A percentile compares a stretch with the other conserved stretches of the same genome.
phyloP scores from a whole-genome alignment of 2,329 filamentous ascomycete species.

The Fulvia fulva region DNA sequence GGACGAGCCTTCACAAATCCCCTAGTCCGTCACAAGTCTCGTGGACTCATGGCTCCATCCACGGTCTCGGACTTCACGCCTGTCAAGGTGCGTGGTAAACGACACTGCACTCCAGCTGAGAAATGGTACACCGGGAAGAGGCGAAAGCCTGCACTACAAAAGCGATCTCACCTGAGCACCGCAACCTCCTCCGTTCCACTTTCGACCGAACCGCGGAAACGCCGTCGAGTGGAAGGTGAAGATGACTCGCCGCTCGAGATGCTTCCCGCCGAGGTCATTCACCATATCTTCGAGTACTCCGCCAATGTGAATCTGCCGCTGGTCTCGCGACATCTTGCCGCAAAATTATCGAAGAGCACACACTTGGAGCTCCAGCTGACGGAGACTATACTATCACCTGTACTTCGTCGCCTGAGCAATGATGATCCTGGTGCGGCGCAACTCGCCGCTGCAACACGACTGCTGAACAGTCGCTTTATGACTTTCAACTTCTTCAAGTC shows the following conservation, averaged over 20 bases:
- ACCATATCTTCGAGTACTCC: conserved; percentile 32
- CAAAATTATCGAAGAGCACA: conserved; percentile 29
- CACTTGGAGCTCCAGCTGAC: conserved; percentile 29
- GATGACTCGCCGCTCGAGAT: conserved; percentile 29
- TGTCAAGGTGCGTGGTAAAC: conserved; percentile 34
- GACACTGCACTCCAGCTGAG: conserved; percentile 22
- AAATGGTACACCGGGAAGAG: conserved; percentile 27
- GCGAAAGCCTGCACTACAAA: conserved; percentile 19
- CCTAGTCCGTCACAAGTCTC: not conserved
- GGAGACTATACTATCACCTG: conserved; percentile 20
- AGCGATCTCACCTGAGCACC: not conserved
- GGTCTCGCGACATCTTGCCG: conserved; percentile 26
- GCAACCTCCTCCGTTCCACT: not conserved
- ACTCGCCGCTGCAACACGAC: conserved; percentile 21
- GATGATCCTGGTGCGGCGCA: conserved; percentile 10
- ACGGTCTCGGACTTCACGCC: conserved; percentile 22
- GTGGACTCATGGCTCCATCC: conserved; percentile 2
- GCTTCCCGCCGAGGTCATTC: conserved; percentile 34
- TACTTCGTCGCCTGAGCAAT: conserved; percentile 7
- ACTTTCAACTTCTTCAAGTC: conserved; percentile 32
- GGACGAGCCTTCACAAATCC: not conserved
- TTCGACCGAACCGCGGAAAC: conserved; percentile 14
- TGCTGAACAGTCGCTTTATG: conserved; percentile 34
- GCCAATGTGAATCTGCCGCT: conserved; percentile 31
- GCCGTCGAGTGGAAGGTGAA: conserved; percentile 6